Evolutionary conservation across 768 basidiomycete species (phyloP).

Genomic region (Termitomyces sp.): DNA sequence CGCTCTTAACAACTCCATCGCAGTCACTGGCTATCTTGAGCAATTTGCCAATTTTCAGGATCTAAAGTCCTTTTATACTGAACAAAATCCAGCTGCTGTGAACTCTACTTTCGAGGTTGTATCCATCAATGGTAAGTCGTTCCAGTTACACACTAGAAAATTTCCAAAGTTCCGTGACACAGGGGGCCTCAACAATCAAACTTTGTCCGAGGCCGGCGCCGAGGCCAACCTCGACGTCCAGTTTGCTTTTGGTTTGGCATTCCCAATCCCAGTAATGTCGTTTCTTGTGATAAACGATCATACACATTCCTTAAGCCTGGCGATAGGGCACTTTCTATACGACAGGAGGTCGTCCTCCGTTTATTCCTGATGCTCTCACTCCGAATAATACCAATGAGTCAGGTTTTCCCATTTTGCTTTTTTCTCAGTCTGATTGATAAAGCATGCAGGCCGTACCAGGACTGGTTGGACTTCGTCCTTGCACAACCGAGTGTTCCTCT

Average conservation of each 20-base stretch:
- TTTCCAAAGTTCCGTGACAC: background rate
- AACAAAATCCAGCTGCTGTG: constrained; percentile 39
- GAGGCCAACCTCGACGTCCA: constrained; percentile 66
- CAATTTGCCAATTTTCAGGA: constrained; percentile 47
- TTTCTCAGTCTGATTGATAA: background rate
- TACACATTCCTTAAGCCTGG: constrained; percentile 8
- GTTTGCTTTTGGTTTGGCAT: constrained; percentile 54
- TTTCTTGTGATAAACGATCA: background rate
- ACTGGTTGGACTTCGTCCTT: constrained; percentile 56
- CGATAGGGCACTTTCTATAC: constrained; percentile 48
- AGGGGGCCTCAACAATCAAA: constrained; percentile 61
- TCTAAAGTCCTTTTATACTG: constrained; percentile 40
- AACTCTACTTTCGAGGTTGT: constrained; percentile 46
- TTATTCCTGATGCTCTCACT: constrained; percentile 37
- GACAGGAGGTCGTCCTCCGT: constrained; percentile 56
- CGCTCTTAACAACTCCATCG: constrained; percentile 41
- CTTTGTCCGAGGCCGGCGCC: constrained; percentile 36
- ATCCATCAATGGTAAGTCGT: constrained; percentile 43
- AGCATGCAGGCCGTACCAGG: constrained; percentile 22
- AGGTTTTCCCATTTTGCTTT: background rate
- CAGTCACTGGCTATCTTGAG: constrained; percentile 47
- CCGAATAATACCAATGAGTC: constrained; percentile 34
- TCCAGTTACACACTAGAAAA: background rate
- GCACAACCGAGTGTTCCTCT: constrained; percentile 39
- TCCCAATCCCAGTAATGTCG: constrained; percentile 44